phyloP scores from a whole-genome alignment of 2,329 filamentous ascomycete species.

The Lachnum nothofagi region DNA sequence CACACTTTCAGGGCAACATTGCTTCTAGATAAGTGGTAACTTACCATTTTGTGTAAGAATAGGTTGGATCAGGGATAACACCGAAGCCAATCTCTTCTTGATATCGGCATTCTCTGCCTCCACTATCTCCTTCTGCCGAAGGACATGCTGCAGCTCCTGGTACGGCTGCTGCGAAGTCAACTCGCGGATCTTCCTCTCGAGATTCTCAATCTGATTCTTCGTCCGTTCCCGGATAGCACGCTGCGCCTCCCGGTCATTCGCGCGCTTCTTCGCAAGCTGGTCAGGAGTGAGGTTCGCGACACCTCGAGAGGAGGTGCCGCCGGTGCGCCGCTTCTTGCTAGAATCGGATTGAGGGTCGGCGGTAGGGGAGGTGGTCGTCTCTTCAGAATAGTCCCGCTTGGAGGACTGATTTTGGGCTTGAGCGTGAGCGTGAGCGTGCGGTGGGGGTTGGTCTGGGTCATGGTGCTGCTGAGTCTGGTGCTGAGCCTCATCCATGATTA shows the following conservation, averaged over 20 bases:
- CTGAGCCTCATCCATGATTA: too few species aligned
- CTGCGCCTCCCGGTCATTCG: conserved; percentile 88
- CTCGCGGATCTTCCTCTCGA: conserved; percentile 72
- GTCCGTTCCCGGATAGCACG: conserved; percentile 81
- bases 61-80: conserved; percentile 60
- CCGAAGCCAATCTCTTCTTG: conserved; percentile 59
- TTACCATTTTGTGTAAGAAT: conserved; percentile 39
- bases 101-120: conserved; percentile 78
- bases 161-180: conserved; percentile 73
- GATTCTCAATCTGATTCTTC: conserved; percentile 75
- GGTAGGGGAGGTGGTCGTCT: conserved; percentile 12
- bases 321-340: conserved; percentile 34
- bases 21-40: conserved; percentile 6
- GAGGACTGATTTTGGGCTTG: conserved; percentile 3
- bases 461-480: too few species aligned
- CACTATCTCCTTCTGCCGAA: conserved; percentile 71
- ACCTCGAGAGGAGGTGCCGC: conserved; percentile 59
- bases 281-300: conserved; percentile 85
- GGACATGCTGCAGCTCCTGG: conserved; percentile 71
- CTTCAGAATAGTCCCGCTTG: conserved; percentile 23
- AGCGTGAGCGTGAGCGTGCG: not conserved
- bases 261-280: conserved; percentile 82
- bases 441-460: not conserved
- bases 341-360: conserved; percentile 10
- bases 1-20: not conserved